Evolutionary conservation across 148 eudicot genomes (phyloP).

Genomic region (Salicornia ramosissima): DNA sequence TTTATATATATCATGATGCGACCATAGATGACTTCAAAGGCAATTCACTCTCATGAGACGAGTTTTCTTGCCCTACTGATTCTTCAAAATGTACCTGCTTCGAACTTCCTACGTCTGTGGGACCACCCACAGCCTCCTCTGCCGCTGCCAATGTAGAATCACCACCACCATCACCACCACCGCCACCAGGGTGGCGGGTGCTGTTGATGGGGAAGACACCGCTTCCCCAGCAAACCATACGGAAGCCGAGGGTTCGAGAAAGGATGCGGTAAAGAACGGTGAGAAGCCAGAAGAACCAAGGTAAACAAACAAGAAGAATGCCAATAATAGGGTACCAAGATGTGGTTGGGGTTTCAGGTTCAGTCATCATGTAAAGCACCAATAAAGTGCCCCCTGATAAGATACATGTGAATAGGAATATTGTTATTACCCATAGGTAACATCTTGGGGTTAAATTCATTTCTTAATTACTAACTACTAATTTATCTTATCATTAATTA

Average conservation of each 20-base stretch:
- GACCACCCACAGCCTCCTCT: not conserved
- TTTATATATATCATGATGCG: conserved; percentile 10
- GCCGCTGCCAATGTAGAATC: conserved; percentile 4
- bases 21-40: conserved; percentile 32
- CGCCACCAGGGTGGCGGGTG: not conserved
- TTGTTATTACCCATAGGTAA: conserved; percentile 31
- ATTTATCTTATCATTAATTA: too few relatives aligned
- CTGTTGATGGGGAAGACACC: not conserved
- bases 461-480: conserved; percentile 1
- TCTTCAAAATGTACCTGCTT: conserved; percentile 19
- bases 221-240: conserved; percentile 41
- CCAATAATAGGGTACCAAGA: conserved; percentile 31
- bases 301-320: conserved; percentile 30
- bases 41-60: conserved; percentile 25
- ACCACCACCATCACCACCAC: conserved; percentile 1
- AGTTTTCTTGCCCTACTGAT: conserved; percentile 6
- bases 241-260: conserved; percentile 36
- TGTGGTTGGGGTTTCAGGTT: conserved; percentile 23
- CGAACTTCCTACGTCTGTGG: not conserved
- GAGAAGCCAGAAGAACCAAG: conserved; percentile 45
- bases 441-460: conserved; percentile 17
- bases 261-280: conserved; percentile 29
- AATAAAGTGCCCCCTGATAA: conserved; percentile 34
- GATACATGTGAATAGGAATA: conserved; percentile 29
- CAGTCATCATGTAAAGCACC: conserved; percentile 30